Conservation (phyloP, 2,329 filamentous ascomycete genomes). For the Pestalotiopsis sp. region DNA sequence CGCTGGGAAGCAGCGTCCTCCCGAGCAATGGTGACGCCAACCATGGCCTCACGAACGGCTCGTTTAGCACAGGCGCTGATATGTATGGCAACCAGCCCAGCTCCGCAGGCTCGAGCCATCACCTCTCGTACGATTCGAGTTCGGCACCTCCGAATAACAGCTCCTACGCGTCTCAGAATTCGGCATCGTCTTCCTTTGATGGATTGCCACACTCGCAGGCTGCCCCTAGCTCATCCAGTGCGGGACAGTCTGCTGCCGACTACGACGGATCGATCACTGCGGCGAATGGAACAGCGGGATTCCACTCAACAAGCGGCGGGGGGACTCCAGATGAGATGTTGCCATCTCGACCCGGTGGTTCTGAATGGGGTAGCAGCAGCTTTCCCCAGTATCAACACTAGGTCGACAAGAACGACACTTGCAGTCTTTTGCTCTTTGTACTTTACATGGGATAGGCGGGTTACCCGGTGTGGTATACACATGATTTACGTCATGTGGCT, state of each 20-base stretch:
- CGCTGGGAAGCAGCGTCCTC: background rate
- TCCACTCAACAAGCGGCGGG: conserved; percentile 3
- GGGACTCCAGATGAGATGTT: background rate
- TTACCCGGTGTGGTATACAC: no score
- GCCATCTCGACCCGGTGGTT: background rate
- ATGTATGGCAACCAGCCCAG: background rate
- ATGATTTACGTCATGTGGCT: no score
- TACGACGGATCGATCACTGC: background rate
- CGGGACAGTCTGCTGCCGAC: background rate
- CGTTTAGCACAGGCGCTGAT: background rate
- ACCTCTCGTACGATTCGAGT: conserved; percentile 4
- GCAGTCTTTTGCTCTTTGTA: background rate
- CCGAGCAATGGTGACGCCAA: conserved; percentile 5
- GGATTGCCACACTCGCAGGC: conserved; percentile 4
- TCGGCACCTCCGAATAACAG: background rate
- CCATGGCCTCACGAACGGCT: background rate
- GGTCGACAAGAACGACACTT: background rate
- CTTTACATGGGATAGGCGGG: background rate
- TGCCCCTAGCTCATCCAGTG: background rate
- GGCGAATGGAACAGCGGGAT: conserved; percentile 1
- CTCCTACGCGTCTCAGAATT: background rate
- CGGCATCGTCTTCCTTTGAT: conserved; percentile 3
- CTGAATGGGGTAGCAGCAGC: conserved; percentile 1
- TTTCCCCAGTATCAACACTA: background rate
- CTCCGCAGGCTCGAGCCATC: conserved; percentile 1